These are phyloP conservation scores for Stenocarpella maydis DNA, from an alignment of 2,329 filamentous ascomycete species.

Conservation along the genomic window DNA sequence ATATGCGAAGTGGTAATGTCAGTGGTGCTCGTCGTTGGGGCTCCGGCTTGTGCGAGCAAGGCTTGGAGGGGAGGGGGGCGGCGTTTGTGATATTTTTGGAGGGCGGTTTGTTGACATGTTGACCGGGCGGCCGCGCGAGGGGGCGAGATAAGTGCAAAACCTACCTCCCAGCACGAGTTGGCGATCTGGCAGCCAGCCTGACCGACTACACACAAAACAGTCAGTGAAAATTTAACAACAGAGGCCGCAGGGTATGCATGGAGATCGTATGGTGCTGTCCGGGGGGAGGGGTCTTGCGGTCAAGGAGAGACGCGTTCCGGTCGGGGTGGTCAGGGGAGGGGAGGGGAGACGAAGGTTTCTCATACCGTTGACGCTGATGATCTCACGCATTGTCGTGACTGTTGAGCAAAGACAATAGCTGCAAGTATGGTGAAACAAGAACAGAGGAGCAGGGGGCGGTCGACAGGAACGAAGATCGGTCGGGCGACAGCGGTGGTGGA, in stretches of 20 bases:
- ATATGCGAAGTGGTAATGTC: slow-evolving; percentile 40
- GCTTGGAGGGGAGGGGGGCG: neutral
- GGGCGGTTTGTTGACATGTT: slow-evolving; percentile 35
- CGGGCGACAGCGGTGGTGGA: slow-evolving; percentile 33
- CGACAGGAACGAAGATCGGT: slow-evolving; percentile 40
- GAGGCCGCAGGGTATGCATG: slow-evolving; percentile 31
- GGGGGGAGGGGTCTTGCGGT: slow-evolving; percentile 49
- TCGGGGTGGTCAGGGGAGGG: slow-evolving; percentile 42
- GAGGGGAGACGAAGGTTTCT: slow-evolving; percentile 38
- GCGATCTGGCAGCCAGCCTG: slow-evolving; percentile 99
- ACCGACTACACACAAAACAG: slow-evolving; percentile 76
- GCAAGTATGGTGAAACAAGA: slow-evolving; percentile 41
- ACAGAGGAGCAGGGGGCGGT: slow-evolving; percentile 41
- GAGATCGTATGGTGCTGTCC: slow-evolving; percentile 35
- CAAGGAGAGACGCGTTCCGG: slow-evolving; percentile 41
- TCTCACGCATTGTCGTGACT: slow-evolving; percentile 88
- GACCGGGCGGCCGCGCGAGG: slow-evolving; percentile 32
- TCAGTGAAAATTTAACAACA: slow-evolving; percentile 55
- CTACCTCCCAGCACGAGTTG: slow-evolving; percentile 99
- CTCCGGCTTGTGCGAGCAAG: slow-evolving; percentile 30
- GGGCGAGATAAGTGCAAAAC: slow-evolving; percentile 49
- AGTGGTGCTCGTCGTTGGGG: slow-evolving; percentile 41
- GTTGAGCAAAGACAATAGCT: slow-evolving; percentile 37
- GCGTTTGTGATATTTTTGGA: neutral
- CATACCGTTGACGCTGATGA: slow-evolving; percentile 98